Evolutionary conservation across 2,329 filamentous ascomycete genomes (phyloP).

Genomic region (Catunica adiposa): DNA sequence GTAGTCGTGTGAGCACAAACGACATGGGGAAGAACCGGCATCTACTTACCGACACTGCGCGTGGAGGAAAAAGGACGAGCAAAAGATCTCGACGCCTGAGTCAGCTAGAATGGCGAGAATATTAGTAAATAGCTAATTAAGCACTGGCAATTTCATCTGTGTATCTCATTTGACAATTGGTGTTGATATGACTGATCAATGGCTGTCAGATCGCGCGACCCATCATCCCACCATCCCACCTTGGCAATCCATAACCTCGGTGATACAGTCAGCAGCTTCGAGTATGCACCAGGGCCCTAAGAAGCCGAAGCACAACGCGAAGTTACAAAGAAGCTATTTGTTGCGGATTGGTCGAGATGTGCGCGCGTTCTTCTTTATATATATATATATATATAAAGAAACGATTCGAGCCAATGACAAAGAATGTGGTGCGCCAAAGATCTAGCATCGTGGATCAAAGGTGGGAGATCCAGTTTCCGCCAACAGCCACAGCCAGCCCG

Average conservation of each 20-base stretch:
- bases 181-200: not conserved
- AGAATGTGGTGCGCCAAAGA: not conserved
- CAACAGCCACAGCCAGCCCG: not conserved
- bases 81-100: slow-evolving; percentile 32
- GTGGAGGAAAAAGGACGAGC: slow-evolving; percentile 76
- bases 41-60: slow-evolving; percentile 51
- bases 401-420: not conserved
- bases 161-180: not conserved
- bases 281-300: not conserved
- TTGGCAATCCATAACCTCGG: slow-evolving; percentile 4
- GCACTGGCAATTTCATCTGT: not conserved
- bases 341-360: not conserved
- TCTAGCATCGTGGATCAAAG: not conserved
- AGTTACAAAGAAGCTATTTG: not conserved
- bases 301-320: not conserved
- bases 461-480: not conserved
- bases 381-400: no score
- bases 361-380: no score
- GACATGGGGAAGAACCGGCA: not conserved
- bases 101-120: slow-evolving; percentile 1
- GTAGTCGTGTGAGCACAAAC: not conserved
- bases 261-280: not conserved
- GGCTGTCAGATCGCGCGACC: not conserved
- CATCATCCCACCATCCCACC: slow-evolving; percentile 4
- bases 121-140: not conserved